Evolutionary conservation across 805 yeast genomes (phyloP).

Genomic region (Candida railenensis): DNA sequence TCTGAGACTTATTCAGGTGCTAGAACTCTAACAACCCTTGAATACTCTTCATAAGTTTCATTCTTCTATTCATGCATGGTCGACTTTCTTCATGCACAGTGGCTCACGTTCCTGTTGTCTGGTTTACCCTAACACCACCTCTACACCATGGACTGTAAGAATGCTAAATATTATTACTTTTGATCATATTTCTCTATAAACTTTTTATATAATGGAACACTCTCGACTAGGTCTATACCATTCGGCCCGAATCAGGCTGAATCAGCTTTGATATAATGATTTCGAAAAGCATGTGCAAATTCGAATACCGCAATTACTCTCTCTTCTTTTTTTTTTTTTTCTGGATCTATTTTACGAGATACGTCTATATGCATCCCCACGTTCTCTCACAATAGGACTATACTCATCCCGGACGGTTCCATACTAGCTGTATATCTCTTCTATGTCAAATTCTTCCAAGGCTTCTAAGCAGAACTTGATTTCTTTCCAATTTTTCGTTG

Average conservation of each 20-base stretch:
- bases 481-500: constrained; percentile 29
- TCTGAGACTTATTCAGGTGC: no score
- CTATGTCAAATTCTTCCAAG: constrained; percentile 27
- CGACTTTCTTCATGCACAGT: neutral
- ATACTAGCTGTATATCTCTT: constrained; percentile 21
- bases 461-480: constrained; percentile 32
- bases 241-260: no score
- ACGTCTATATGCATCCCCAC: neutral
- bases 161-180: no score
- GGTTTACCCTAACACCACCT: no score
- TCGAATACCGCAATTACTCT: neutral
- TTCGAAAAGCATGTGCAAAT: neutral
- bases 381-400: neutral
- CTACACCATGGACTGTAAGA: no score
- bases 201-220: no score
- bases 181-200: neutral
- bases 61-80: neutral
- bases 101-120: no score
- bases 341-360: neutral
- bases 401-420: neutral
- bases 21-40: neutral
- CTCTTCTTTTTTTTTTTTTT: neutral
- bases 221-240: no score
- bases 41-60: neutral
- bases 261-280: no score